These are phyloP conservation scores for Teunomyces stri DNA, from an alignment of 805 yeast species.

Conservation along the genomic window DNA sequence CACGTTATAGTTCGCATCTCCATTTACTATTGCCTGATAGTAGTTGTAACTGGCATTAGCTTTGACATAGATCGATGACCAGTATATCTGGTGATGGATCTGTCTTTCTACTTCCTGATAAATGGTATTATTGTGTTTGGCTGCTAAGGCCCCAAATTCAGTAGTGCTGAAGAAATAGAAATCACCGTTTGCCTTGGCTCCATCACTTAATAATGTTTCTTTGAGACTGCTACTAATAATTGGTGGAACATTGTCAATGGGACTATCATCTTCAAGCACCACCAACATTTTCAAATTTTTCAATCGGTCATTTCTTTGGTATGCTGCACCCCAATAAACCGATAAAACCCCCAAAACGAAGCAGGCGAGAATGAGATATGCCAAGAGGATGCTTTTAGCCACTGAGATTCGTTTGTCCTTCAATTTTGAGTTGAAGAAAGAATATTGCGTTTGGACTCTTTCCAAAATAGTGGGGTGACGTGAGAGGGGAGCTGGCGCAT, in stretches of 20 bases:
- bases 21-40: conserved; percentile 37
- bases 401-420: conserved; percentile 18
- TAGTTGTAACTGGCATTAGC: conserved; percentile 29
- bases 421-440: conserved; percentile 32
- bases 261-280: conserved; percentile 31
- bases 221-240: conserved; percentile 28
- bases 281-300: conserved; percentile 36
- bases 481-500: conserved; percentile 12
- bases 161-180: conserved; percentile 22
- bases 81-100: conserved; percentile 28
- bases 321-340: conserved; percentile 43
- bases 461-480: conserved; percentile 17
- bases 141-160: conserved; percentile 29
- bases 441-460: conserved; percentile 24
- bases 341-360: conserved; percentile 32
- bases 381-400: conserved; percentile 14
- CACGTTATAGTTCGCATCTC: conserved; percentile 28
- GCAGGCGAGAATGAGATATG: conserved; percentile 24
- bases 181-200: conserved; percentile 23
- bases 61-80: conserved; percentile 28
- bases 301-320: conserved; percentile 25
- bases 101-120: conserved; percentile 16
- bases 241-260: conserved; percentile 20
- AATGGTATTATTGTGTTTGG: conserved; percentile 14
- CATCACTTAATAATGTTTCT: conserved; percentile 10